These are phyloP conservation scores for Globisporangium rhizosaccharum DNA, from an alignment of 352 stramenopile species.

Conservation along the genomic window DNA sequence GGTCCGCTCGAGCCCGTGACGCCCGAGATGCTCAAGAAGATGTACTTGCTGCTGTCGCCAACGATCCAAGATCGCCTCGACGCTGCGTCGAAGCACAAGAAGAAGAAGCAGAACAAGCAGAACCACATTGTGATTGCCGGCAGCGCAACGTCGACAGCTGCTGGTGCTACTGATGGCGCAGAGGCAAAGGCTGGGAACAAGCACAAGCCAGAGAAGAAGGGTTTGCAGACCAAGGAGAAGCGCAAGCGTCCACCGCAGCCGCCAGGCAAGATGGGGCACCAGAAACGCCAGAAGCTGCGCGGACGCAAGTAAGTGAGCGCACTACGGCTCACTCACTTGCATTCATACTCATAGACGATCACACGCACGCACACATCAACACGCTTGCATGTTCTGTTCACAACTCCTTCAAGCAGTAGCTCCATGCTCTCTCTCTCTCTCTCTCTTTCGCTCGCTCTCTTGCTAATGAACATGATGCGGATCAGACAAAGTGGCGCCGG, in stretches of 20 bases:
- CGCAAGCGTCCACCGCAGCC: slow-evolving; percentile 15
- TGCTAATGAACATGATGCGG: no score
- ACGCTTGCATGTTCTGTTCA: no score
- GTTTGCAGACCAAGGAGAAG: slow-evolving; percentile 21
- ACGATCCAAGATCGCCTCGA: slow-evolving; percentile 48
- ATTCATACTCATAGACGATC: no score
- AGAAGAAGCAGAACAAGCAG: slow-evolving; percentile 22
- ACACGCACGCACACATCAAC: no score
- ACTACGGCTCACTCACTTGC: no score
- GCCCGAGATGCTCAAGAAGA: slow-evolving; percentile 50
- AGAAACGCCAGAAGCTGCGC: slow-evolving; percentile 20
- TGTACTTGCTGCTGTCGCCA: slow-evolving; percentile 63
- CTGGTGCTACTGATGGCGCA: background rate
- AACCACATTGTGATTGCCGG: slow-evolving; percentile 5
- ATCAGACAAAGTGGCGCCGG: no score
- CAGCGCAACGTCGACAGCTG: background rate
- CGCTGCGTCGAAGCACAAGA: slow-evolving; percentile 45
- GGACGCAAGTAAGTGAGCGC: slow-evolving; percentile 7
- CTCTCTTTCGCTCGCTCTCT: no score
- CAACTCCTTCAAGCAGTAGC: no score
- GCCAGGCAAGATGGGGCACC: slow-evolving; percentile 16
- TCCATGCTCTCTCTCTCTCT: no score
- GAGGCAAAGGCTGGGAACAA: slow-evolving; percentile 7
- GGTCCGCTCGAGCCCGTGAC: slow-evolving; percentile 35
- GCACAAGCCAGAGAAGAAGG: slow-evolving; percentile 11